Evolutionary conservation across 208 protist species (phyloP).

Genomic region (Acanthamoeba sp.): DNA sequence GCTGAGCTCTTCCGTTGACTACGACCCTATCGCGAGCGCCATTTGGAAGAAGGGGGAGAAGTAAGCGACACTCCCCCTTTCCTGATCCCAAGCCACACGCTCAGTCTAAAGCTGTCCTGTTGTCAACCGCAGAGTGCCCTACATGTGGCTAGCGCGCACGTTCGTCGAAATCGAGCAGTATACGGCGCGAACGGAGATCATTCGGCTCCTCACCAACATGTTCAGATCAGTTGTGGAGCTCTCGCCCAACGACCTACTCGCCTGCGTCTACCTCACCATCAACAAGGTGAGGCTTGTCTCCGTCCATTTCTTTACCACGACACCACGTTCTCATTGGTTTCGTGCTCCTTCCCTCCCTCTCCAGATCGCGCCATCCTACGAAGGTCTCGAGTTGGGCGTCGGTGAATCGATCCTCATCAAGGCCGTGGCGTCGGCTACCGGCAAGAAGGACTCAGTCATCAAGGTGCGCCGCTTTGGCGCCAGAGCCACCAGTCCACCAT

Average conservation of each 20-base stretch:
- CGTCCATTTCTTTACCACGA: neutral
- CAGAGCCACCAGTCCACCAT: no score
- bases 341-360: neutral
- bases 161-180: slow-evolving; percentile 39
- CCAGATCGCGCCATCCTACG: slow-evolving; percentile 95
- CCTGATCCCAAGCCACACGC: neutral
- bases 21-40: slow-evolving; percentile 18
- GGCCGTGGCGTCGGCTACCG: slow-evolving; percentile 95
- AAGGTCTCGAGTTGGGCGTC: slow-evolving; percentile 98
- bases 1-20: neutral
- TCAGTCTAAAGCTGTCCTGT: neutral
- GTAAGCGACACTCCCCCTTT: neutral
- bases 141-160: slow-evolving; percentile 26
- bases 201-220: slow-evolving; percentile 68
- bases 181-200: slow-evolving; percentile 36
- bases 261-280: slow-evolving; percentile 44
- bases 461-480: neutral
- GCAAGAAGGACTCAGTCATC: slow-evolving; percentile 87
- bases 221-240: slow-evolving; percentile 29
- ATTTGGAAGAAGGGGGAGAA: slow-evolving; percentile 31
- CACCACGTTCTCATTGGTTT: neutral
- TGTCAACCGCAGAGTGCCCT: slow-evolving; percentile 16
- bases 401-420: slow-evolving; percentile 97
- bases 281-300: neutral
- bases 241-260: neutral